Evolutionary conservation across 371 early-diverging fungal species (phyloP), one percentile per base, ranked within the genome.

Genomic region (Parasitella parasitica): DNA sequence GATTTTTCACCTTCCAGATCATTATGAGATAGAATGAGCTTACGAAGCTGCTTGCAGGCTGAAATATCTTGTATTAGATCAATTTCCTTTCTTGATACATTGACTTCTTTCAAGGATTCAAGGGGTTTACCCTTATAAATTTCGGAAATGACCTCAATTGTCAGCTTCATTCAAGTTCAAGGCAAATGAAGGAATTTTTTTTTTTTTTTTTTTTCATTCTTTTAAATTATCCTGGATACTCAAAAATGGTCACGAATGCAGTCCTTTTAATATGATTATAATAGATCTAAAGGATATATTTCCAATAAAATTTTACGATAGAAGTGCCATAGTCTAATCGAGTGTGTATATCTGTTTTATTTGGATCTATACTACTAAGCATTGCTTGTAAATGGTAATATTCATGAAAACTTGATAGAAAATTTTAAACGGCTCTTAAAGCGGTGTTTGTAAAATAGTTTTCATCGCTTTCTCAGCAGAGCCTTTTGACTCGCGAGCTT

Each of bases 11-110:
- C 71, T 37, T 61, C 66, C 16, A 94, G 74, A 6, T 61, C 58
- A 72, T 94, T 94, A 43, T 82, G 68, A n/a, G 86, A 72, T 3
- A 94, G 75, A 63, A 85, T 83, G 32, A 94, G 72, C 65, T 89
- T 91, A 55, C 87, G 86, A 24, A 93, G 73, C 54, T 80, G 76
- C 49, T 79, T 69, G 56, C 89, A 89, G 20, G 64, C 65, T 15
- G 91, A 88, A 32, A 94, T 78, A 68, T 91, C 90, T 13, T 87
- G 90, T 35, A 92, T 71, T 37, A 73, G 75, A 43, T 77, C 75
- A 32, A 94, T 83, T 8, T 76, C 87, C 68, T 82, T 86, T 59
- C 79, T 76, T 18, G 79, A 66, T 22, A 80, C 66, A 49, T 82
- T 77, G 43, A 88, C 61, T 15, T 81, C 80, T 53, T 75, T 82